phyloP scores from a whole-genome alignment of 2,329 filamentous ascomycete species.

The Bipolaris victoriae region DNA sequence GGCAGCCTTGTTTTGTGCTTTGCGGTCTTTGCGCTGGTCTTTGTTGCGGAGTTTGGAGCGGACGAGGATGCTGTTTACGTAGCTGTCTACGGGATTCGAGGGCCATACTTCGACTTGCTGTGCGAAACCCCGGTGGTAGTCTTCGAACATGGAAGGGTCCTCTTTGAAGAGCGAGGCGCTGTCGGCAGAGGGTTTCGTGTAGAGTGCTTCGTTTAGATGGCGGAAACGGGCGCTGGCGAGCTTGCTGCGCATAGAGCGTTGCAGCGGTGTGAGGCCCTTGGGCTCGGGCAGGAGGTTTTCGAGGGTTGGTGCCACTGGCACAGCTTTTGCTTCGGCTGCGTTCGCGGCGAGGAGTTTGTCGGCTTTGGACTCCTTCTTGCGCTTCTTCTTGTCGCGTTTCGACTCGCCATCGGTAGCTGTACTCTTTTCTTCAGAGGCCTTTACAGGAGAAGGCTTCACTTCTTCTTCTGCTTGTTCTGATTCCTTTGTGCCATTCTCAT shows the following conservation, averaged over 20 bases:
- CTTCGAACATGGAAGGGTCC: constrained; percentile 90
- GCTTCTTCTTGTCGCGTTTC: constrained; percentile 32
- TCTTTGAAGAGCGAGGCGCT: constrained; percentile 82
- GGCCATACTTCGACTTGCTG: constrained; percentile 96
- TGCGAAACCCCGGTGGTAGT: constrained; percentile 96
- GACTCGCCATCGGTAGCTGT: constrained; percentile 26
- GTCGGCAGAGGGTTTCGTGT: constrained; percentile 85
- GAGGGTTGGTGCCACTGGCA: constrained; percentile 9
- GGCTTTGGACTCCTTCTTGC: constrained; percentile 16
- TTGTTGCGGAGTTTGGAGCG: constrained; percentile 64
- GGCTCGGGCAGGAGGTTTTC: constrained; percentile 45
- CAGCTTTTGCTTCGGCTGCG: constrained; percentile 14
- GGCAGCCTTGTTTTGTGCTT: constrained; percentile 45
- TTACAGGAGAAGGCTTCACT: constrained; percentile 20
- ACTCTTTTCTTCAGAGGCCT: constrained; percentile 16
- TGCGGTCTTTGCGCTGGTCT: constrained; percentile 50
- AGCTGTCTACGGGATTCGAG: constrained; percentile 91
- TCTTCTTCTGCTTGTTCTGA: constrained; percentile 34
- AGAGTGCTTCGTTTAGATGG: constrained; percentile 94
- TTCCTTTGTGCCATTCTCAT: constrained; percentile 26
- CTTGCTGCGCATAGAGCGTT: constrained; percentile 93
- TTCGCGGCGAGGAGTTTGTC: constrained; percentile 12
- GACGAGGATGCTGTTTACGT: constrained; percentile 72
- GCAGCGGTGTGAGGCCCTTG: constrained; percentile 83
- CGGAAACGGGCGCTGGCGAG: constrained; percentile 94